Base-by-base conservation (phyloP, 2,329 filamentous ascomycete species). In the Eutypa lata region DNA sequence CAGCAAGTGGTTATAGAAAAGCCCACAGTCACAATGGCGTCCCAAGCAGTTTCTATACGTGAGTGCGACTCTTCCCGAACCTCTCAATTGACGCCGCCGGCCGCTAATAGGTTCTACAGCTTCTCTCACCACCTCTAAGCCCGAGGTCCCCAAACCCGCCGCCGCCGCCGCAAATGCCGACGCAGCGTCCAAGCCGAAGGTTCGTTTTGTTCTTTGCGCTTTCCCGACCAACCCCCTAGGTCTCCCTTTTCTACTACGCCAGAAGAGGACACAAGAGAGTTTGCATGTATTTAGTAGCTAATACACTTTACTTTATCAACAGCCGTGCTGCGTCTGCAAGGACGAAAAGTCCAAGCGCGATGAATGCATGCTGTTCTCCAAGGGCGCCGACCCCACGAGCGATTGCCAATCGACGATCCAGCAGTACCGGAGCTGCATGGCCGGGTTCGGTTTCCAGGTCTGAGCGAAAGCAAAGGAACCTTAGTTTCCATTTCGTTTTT, bases 361-460 rank as follows among this genome's bases (percentile, higher is more conserved):
- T 76, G 92, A 99, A 75, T 99, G 94, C 80, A 97, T 99, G 93
- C 89, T 99, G 52, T 97, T 97, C 78, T 96, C 91, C 52, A 91
- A 84, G 57, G 81, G 89, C 56, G 81, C 87, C 66, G 88, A 97
- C 68, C 90, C 94, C 38, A 83, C 90, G 64, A 81, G 84, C 66
- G 91, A 95, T 65, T 99, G 94, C 80, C 82, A 86, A 72, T 82
- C 86, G 48, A 81, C 90, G 57, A 89, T 99, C 58, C 84, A 90
- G 26, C 86, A 90, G 68, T 99, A 99, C 77, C 87, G 86, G 75
- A 84, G 75, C 62, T 99, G 94, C 73, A 97, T 99, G 94, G 85
- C 86, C 53, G 89, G 91, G 11, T 97, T 89, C 67, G 94, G 94
- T 16, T 99, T 96, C 78, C 88, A 90, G 71, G 74, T 84, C 49